Base-by-base conservation (phyloP, 495 filamentous ascomycete species). In the Acidiella bohemica region DNA sequence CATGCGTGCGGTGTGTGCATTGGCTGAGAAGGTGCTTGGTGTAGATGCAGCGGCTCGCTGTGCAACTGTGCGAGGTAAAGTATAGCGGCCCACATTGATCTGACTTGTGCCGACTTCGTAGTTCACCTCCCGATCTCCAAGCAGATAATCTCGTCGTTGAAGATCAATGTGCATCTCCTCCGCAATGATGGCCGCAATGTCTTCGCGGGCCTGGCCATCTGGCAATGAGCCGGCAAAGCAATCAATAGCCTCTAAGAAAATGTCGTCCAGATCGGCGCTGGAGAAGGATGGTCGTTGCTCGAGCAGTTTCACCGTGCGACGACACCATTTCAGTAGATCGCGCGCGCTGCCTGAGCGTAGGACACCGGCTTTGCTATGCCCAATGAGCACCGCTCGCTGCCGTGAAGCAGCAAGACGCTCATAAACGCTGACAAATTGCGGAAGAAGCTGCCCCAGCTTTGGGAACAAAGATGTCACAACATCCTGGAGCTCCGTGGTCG, bases 301-400 rank as follows among this genome's bases (percentile, higher is more conserved):
- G 58, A 41, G 77, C 63, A 49, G 63, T 59, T 39, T 82, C 64
- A 41, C 25, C 22, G 93, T 62, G 32, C 92, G 73, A 23, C 69
- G 68, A 57, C 84, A 93, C 73, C 92, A 87, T 55, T 93, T 93
- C 47, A 96, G 66, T 14, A 99, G 63, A 57, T 95, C 88, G 42
- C 84, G 70, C 18, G 85, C 78, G 11, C 76, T 84, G 16, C 76
- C 61, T 2, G 72, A 66, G 30, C 79, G 71, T 12, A 73, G 67
- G 12, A 73, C 56, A 19, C 65, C 66, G 1, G 63, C 67, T 36
- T 73, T 69, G 32, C 66, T 75, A 44, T 67, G 58, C n/a, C 66
- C 61, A 2, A 69, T 62, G 41, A 74, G 68, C 16, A 62, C 60
- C 21, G 70, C 63, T 20, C 67, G 65, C 32, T 61, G 60, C 34